A percentile compares a stretch with the other conserved stretches of the same genome.
Conservation (phyloP, 345 rosid species). For the Salix dunnii region DNA sequence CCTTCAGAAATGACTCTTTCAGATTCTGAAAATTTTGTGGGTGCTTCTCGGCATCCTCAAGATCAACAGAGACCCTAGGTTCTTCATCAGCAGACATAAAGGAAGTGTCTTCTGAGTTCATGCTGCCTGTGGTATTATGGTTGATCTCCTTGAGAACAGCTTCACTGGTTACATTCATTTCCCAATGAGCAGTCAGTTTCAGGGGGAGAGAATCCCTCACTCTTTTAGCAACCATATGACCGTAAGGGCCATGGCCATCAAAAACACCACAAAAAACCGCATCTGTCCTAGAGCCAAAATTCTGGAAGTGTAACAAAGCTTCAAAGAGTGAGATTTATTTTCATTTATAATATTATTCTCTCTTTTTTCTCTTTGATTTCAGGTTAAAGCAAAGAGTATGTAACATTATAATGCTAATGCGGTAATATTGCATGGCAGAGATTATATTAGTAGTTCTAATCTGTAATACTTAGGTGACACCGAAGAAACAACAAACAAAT, state of each 20-base stretch:
- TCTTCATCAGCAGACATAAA: conserved; percentile 65
- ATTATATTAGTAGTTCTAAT: background rate
- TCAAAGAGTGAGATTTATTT: background rate
- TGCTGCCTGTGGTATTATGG: conserved; percentile 46
- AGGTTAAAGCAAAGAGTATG: background rate
- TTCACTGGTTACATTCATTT: conserved; percentile 54
- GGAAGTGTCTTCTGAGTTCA: conserved; percentile 52
- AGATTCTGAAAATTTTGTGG: conserved; percentile 53
- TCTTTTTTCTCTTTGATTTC: background rate
- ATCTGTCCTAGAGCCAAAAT: conserved; percentile 77
- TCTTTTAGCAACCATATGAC: conserved; percentile 95
- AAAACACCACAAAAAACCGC: conserved; percentile 92
- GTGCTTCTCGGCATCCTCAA: conserved; percentile 49
- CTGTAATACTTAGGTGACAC: background rate
- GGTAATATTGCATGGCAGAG: background rate
- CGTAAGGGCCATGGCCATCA: conserved; percentile 98
- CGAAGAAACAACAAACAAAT: background rate
- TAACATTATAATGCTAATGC: background rate
- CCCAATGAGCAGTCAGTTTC: conserved; percentile 77
- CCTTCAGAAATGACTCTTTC: conserved; percentile 82
- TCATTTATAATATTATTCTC: background rate
- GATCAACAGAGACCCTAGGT: conserved; percentile 47
- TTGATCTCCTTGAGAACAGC: conserved; percentile 47
- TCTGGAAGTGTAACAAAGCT: conserved; percentile 37
- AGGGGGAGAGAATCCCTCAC: conserved; percentile 92